Percentiles rank a stretch among this genome's conserved stretches.
Evolutionary conservation across 1,139 yeast species (phyloP).

Genomic region (Zygosaccharomyces sapae): DNA sequence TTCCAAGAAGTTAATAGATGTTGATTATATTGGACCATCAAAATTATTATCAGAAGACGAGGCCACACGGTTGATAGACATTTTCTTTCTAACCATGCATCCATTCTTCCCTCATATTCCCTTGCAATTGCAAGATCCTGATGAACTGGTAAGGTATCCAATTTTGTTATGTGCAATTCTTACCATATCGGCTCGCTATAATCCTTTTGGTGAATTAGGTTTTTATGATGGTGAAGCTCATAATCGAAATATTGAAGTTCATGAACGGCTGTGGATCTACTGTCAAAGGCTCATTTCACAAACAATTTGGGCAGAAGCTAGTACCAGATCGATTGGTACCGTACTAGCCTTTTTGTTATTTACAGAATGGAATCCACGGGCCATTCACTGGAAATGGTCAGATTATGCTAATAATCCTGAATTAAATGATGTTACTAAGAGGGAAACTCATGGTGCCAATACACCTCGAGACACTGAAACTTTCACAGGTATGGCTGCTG

Average conservation of each 20-base stretch:
- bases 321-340: constrained; percentile 82
- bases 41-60: constrained; percentile 65
- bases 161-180: constrained; percentile 73
- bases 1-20: constrained; percentile 49
- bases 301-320: constrained; percentile 93
- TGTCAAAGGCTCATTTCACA: constrained; percentile 79
- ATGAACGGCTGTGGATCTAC: constrained; percentile 76
- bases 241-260: constrained; percentile 55
- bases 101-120: constrained; percentile 91
- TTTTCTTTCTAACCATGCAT: constrained; percentile 75
- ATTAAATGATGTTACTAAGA: constrained; percentile 13
- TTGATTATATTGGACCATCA: constrained; percentile 61
- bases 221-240: constrained; percentile 25
- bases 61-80: constrained; percentile 57
- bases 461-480: constrained; percentile 42
- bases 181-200: constrained; percentile 75
- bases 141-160: constrained; percentile 70
- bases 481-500: constrained; percentile 75
- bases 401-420: constrained; percentile 66
- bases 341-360: constrained; percentile 76
- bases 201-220: constrained; percentile 46
- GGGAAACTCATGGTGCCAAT: constrained; percentile 12
- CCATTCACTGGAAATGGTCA: constrained; percentile 83
- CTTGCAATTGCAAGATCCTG: constrained; percentile 60
- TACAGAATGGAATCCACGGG: constrained; percentile 94